Base-by-base conservation (phyloP, 2,329 filamentous ascomycete species). In the Tolypocladium album region DNA sequence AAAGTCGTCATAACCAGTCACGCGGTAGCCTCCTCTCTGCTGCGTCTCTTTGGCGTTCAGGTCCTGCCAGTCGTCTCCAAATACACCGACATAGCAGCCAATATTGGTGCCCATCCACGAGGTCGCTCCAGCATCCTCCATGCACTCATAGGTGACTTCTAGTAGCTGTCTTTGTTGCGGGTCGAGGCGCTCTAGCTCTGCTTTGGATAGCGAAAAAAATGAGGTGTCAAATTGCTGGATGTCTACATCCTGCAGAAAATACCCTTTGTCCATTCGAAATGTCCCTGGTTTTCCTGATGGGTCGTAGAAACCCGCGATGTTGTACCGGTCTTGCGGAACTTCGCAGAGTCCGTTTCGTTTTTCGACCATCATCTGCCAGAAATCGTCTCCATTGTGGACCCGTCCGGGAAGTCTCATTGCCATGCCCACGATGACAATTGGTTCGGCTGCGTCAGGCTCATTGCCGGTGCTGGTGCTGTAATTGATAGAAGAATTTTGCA, bases 361-460 rank as follows among this genome's bases (percentile, higher is more conserved):
- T 47, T 61, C 57, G 15, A 62, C 34, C 2, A 72, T 68, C 24
- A 76, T 66, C 53, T 74, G 69, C 74, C 74, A 78, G 61, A 78
- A 74, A 55, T 76, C 71, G 24, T 67, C 69, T 12, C 69, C 71
- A 20, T 66, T 72, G 17, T 69, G 63, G 15, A 75, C 72, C 47
- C 69, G 69, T 4, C 75, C 75, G 0, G 75, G 74, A 59, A 77
- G 68, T 20, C 74, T 71, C 63, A 74, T 76, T 4, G 71, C 70
- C 68, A 78, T 75, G 57, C 75, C 75, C 27, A 76, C 68, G 50
- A 77, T 72, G 60, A 74, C 75, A 27, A 77, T 70, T 53, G 73
- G 74, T 17, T 50, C 45, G 24, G 45, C 24, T 22, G 5, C 27
- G 13, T 2, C 45, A 17, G 12, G 6, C 8, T 17, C 45, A 50